Evolutionary conservation across 805 yeast genomes (phyloP).

Genomic region (Candida nonsorbophila): DNA sequence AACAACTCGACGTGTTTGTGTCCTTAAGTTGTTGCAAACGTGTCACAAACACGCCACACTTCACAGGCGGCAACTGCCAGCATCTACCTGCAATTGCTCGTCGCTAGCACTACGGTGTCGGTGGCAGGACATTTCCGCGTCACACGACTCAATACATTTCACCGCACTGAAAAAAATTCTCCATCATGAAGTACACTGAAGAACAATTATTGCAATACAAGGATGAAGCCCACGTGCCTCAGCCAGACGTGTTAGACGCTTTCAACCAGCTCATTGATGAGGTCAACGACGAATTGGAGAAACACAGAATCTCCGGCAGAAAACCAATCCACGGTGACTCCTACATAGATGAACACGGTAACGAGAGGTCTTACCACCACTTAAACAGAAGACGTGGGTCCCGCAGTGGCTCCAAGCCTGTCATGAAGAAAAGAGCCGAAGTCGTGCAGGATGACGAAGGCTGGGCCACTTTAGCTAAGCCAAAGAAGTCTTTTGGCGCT

Average conservation of each 20-base stretch:
- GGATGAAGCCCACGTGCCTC: constrained; percentile 54
- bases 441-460: constrained; percentile 68
- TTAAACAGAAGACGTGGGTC: constrained; percentile 63
- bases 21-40: too few relatives aligned
- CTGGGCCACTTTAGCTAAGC: constrained; percentile 60
- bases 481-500: constrained; percentile 44
- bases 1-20: too few relatives aligned
- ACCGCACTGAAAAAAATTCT: too few relatives aligned
- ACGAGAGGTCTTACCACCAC: constrained; percentile 40
- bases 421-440: constrained; percentile 51
- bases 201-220: constrained; percentile 60
- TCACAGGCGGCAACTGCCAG: too few relatives aligned
- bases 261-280: constrained; percentile 63
- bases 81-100: too few relatives aligned
- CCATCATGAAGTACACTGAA: constrained; percentile 64
- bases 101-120: too few relatives aligned
- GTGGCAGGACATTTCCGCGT: too few relatives aligned
- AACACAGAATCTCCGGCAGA: constrained; percentile 17
- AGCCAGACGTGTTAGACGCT: constrained; percentile 57
- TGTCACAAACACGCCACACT: too few relatives aligned
- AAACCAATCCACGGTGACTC: constrained; percentile 38
- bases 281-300: constrained; percentile 44
- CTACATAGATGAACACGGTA: constrained; percentile 40
- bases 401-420: constrained; percentile 39
- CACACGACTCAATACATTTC: too few relatives aligned